Evolutionary conservation across 23 red algal genomes (phyloP).

Genomic region (Chondrus crispus): DNA sequence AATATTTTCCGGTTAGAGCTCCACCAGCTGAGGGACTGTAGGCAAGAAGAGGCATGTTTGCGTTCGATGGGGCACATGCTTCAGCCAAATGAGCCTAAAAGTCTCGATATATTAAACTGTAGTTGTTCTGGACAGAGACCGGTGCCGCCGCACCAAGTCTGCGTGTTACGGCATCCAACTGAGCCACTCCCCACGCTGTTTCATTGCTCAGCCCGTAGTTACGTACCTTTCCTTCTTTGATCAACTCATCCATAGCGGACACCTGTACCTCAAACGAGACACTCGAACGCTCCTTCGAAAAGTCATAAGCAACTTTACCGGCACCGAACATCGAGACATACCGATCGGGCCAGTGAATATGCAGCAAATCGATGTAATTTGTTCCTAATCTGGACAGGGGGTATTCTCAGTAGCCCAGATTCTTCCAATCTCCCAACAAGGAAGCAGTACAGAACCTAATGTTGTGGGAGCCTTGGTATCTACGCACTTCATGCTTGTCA

Average conservation of each 20-base stretch:
- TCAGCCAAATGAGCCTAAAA: conserved; percentile 74
- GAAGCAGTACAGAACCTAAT: not conserved
- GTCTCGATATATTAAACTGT: conserved; percentile 76
- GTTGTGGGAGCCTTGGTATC: conserved; percentile 51
- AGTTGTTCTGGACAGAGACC: conserved; percentile 86
- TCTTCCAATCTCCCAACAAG: too few relatives aligned
- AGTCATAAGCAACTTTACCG: conserved; percentile 70
- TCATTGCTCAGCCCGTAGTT: conserved; percentile 93
- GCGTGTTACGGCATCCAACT: conserved; percentile 25
- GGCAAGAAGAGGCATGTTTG: conserved; percentile 56
- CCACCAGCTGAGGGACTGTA: conserved; percentile 87
- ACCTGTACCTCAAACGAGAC: conserved; percentile 70
- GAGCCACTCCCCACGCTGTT: conserved; percentile 68
- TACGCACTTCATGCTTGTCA: conserved; percentile 74
- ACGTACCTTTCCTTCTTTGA: conserved; percentile 66
- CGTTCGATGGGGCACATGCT: conserved; percentile 59
- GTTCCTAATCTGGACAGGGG: conserved; percentile 65
- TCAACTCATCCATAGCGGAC: conserved; percentile 61
- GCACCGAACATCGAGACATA: conserved; percentile 87
- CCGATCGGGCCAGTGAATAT: conserved; percentile 97
- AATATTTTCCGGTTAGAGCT: conserved; percentile 87
- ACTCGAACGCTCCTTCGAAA: conserved; percentile 25
- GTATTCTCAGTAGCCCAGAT: too few relatives aligned
- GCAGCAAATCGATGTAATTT: conserved; percentile 88
- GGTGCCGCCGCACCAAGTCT: conserved; percentile 33